Base-by-base conservation (phyloP, 2,329 filamentous ascomycete genomes). In the Hymenoscyphus repandus region DNA sequence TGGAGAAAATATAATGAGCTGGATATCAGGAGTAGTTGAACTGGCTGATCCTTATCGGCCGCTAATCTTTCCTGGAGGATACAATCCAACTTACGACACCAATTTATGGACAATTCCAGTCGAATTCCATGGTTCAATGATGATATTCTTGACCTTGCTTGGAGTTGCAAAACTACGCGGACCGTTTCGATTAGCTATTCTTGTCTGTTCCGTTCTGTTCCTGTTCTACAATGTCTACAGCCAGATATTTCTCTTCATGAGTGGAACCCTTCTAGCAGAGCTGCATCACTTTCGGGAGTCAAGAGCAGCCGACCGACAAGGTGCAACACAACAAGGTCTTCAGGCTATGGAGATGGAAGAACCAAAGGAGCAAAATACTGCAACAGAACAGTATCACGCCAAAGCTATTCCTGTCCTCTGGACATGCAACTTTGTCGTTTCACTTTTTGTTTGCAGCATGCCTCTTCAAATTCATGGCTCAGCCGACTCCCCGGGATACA, bases 41-140 rank as follows among this genome's bases (percentile, higher is more conserved):
- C 40, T 57, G 6, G 15, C 20, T 9, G 49, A 56, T 37, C 49
- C 46, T 5, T 51, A 53, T 34, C 49, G 49, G 4, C 44, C 49
- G 18, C 17, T 46, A 10, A 20, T 31, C 5, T 44, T 45, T 18
- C 33, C 52, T n/a, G n/a, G n/a, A n/a, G 46, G 40, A 11, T 48
- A 53, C 40, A 39, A 45, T 37, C 53, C 45, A 20, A 41, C 37
- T 4, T 54, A 54, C 39, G 43, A 52, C 20, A 34, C 44, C 5
- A 51, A 57, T 44, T 34, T 58, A 2, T 60, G 56, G 56, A 60
- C 52, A 2, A 55, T 58, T 13, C 42, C 48, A 3, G 49, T 57
- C 0, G 52, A 58, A 38, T 54, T 56, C 17, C 48, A 47, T 31
- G 51, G 53, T 12, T 58, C 53, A 2, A 30, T 60, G 44, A 45